Conservation (phyloP, 345 rosid genomes). For the Salix arbutifolia region DNA sequence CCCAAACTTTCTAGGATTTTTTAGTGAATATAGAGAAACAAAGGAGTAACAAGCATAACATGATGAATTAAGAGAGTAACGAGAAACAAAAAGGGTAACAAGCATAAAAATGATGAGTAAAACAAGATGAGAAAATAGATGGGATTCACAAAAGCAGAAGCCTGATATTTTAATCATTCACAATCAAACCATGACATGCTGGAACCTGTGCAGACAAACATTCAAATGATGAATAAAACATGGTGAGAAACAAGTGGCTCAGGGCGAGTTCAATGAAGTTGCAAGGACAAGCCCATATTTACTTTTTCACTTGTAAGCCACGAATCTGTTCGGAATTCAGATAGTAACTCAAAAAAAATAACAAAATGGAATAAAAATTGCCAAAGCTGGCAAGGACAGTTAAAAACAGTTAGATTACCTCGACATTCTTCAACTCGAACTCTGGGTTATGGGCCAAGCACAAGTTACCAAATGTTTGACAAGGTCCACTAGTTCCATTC, state of each 20-base stretch:
- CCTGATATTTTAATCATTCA: too few relatives aligned
- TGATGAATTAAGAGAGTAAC: too few relatives aligned
- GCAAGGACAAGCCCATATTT: not conserved
- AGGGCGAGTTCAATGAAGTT: not conserved
- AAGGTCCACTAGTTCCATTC: conserved; percentile 81
- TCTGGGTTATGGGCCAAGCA: conserved; percentile 71
- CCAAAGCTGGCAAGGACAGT: not conserved
- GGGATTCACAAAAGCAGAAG: too few relatives aligned
- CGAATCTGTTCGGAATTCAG: not conserved
- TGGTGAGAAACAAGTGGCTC: not conserved
- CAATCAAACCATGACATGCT: too few relatives aligned
- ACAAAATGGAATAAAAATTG: not conserved
- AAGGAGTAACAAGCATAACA: too few relatives aligned
- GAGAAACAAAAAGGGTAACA: not conserved
- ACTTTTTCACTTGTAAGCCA: not conserved
- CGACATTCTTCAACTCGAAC: conserved; percentile 75
- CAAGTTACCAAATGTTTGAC: conserved; percentile 76
- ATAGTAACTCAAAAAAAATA: too few relatives aligned
- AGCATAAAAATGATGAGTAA: not conserved
- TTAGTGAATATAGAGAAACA: not conserved
- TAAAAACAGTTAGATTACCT: conserved; percentile 45
- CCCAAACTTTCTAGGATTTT: not conserved
- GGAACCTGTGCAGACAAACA: too few relatives aligned
- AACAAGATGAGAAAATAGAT: too few relatives aligned
- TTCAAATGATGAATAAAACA: too few relatives aligned